A percentile compares a stretch with the other conserved stretches of the same genome.
phyloP scores from a whole-genome alignment of 306 rosid species.

The Dicorynia guianensis region DNA sequence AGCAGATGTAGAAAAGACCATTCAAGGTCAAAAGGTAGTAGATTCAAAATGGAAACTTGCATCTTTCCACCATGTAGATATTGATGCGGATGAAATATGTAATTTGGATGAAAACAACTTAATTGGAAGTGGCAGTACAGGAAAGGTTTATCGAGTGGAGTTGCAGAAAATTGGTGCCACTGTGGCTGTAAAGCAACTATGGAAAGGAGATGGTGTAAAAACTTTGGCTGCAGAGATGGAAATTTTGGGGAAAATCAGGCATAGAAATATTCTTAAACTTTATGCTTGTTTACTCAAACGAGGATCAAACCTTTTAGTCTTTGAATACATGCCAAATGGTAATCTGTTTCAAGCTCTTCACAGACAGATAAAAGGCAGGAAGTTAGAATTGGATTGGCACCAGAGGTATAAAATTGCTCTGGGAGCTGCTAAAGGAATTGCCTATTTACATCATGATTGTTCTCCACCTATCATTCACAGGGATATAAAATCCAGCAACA shows the following conservation, averaged over 20 bases:
- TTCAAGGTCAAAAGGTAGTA: slow-evolving; percentile 50
- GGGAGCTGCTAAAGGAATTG: slow-evolving; percentile 90
- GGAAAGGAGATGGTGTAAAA: slow-evolving; percentile 71
- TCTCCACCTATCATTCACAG: slow-evolving; percentile 85
- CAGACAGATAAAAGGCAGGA: slow-evolving; percentile 60
- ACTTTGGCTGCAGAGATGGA: slow-evolving; percentile 89
- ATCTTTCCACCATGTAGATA: slow-evolving; percentile 77
- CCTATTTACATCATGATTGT: slow-evolving; percentile 94
- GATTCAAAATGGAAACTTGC: slow-evolving; percentile 75
- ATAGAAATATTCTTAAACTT: slow-evolving; percentile 86
- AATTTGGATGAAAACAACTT: slow-evolving; percentile 71
- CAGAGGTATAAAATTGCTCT: slow-evolving; percentile 81
- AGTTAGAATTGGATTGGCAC: slow-evolving; percentile 72
- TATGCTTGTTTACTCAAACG: slow-evolving; percentile 80
- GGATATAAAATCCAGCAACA: slow-evolving; percentile 92
- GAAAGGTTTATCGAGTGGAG: slow-evolving; percentile 84
- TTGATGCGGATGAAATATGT: slow-evolving; percentile 78
- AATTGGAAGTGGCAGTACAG: slow-evolving; percentile 90
- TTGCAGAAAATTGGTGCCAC: slow-evolving; percentile 57
- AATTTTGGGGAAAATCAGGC: slow-evolving; percentile 85
- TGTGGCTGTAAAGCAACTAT: slow-evolving; percentile 85
- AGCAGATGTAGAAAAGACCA: slow-evolving; percentile 38
- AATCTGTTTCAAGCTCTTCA: slow-evolving; percentile 83
- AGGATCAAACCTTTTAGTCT: slow-evolving; percentile 76
- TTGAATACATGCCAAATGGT: slow-evolving; percentile 92